A percentile compares a stretch with the other conserved stretches of the same genome.
These are phyloP conservation scores for Bimuria novae-zelandiae DNA, from an alignment of 2,329 filamentous ascomycete species.

Conservation along the genomic window DNA sequence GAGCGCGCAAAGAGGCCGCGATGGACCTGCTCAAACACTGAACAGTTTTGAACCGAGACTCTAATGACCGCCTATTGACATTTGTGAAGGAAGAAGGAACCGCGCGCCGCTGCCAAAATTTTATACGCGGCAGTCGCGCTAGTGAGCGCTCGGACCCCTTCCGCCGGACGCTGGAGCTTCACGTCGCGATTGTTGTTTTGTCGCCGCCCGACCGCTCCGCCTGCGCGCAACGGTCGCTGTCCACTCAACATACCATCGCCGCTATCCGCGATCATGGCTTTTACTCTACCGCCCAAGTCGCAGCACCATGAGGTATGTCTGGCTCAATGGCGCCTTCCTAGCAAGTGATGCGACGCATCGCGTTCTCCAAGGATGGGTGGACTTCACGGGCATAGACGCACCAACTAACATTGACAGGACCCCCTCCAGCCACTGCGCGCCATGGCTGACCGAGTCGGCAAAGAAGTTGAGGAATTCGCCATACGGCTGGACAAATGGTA, in stretches of 20 bases:
- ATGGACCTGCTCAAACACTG: slow-evolving; percentile 91
- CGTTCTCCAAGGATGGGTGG: too few relatives aligned
- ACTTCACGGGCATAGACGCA: slow-evolving; percentile 7
- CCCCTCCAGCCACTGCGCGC: slow-evolving; percentile 64
- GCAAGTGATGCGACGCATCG: too few relatives aligned
- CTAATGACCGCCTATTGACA: slow-evolving; percentile 91
- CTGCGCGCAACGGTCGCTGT: not conserved
- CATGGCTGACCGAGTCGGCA: slow-evolving; percentile 70
- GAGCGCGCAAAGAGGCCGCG: slow-evolving; percentile 89
- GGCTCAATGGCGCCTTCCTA: not conserved
- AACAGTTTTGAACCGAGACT: slow-evolving; percentile 93
- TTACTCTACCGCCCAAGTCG: not conserved
- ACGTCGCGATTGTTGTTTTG: slow-evolving; percentile 30
- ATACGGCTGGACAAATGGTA: slow-evolving; percentile 76
- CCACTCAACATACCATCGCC: too few relatives aligned
- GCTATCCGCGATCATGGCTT: too few relatives aligned
- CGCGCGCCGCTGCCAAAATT: slow-evolving; percentile 20
- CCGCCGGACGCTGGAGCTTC: slow-evolving; percentile 14
- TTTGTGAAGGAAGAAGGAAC: slow-evolving; percentile 63
- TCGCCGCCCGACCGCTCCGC: not conserved
- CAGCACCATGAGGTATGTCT: slow-evolving; percentile 2
- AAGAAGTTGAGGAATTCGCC: slow-evolving; percentile 86
- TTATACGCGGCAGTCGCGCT: slow-evolving; percentile 31
- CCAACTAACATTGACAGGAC: slow-evolving; percentile 36
- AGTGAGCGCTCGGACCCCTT: slow-evolving; percentile 19